Evolutionary conservation across 169 alveolate species (phyloP), one percentile per base, ranked within the genome.

Genomic region (Plasmodium yoelii): DNA sequence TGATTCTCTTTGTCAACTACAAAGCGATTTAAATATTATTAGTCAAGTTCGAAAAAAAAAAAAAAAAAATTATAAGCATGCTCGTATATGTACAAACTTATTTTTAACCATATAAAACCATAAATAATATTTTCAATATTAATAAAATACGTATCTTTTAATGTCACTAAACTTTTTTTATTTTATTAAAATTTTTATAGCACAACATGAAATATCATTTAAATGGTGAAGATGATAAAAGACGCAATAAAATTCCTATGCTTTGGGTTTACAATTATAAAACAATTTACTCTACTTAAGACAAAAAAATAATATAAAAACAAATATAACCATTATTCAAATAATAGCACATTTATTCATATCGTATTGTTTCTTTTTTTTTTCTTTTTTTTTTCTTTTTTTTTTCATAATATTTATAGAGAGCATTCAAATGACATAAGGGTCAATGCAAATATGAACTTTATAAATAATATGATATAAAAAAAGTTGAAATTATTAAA

Each of bases 261-360:
- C 57, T 75, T 34, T 75, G 88, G 88, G 6, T 75, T 18, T 69
- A 64, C 44, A 75, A 75, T 75, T 12, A 56, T 28, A 75, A 67
- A 56, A 24, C 77, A 15, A 26, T 67, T 56, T 75, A 75, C 15
- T 75, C 88, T 2, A 63, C 69, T n/a, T n/a, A n/a, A n/a, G n/a
- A 51, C 24, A 10, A 42, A 10, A 42, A 34, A 15, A 44, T n/a
- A 67, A 67, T 8, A 67, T 8, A 67, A 71, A 13, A n/a, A 61
- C 7, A 71, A 26, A 71, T 49, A 53, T 39, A 18, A 15, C 12
- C 42, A 24, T 57, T 5, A 19, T 49, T 5, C 51, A 71, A 26
- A 34, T 22, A n/a, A 15, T 19, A 39, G 13, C 26, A 24, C 12
- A 18, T 61, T 26, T 55, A 68, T 42, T 63, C n/a, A 18, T 68